phyloP scores from a whole-genome alignment of 2,329 filamentous ascomycete genomes.

The Talaromyces sp. region DNA sequence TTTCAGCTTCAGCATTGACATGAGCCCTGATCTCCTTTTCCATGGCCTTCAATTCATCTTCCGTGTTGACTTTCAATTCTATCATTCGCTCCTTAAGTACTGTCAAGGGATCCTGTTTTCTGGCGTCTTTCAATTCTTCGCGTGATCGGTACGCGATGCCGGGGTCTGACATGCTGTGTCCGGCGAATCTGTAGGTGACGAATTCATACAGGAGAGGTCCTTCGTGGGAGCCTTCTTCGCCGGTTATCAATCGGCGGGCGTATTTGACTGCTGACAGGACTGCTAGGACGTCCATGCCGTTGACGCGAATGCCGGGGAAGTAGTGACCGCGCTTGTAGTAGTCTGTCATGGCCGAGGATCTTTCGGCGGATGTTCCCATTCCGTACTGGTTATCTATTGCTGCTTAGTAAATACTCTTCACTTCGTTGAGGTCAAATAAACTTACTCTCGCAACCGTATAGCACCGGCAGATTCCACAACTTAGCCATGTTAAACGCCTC shows the following conservation, averaged over 20 bases:
- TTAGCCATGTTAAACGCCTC: slow-evolving; percentile 99
- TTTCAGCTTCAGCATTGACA: slow-evolving; percentile 80
- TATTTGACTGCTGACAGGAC: slow-evolving; percentile 90
- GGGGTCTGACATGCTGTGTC: slow-evolving; percentile 96
- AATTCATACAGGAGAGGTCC: slow-evolving; percentile 92
- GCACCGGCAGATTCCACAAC: slow-evolving; percentile 86
- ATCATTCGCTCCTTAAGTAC: slow-evolving; percentile 92
- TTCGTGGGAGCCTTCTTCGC: slow-evolving; percentile 63
- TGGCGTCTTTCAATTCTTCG: slow-evolving; percentile 97
- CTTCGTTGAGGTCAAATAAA: slow-evolving; percentile 24
- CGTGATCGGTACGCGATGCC: slow-evolving; percentile 95
- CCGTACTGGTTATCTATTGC: slow-evolving; percentile 91
- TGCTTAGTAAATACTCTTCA: not conserved
- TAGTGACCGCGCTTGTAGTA: slow-evolving; percentile 99
- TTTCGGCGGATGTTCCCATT: slow-evolving; percentile 90
- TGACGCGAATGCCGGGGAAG: slow-evolving; percentile 94
- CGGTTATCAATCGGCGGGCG: slow-evolving; percentile 70
- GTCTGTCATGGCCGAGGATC: slow-evolving; percentile 86
- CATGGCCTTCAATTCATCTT: slow-evolving; percentile 87
- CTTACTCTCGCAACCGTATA: slow-evolving; percentile 92
- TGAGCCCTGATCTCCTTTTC: slow-evolving; percentile 82
- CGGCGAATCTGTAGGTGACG: slow-evolving; percentile 94
- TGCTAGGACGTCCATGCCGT: slow-evolving; percentile 94
- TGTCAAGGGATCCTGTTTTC: slow-evolving; percentile 90
- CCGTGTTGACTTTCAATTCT: slow-evolving; percentile 80